Base-by-base conservation (phyloP, 2,329 filamentous ascomycete species). In the Parafenestella ontariensis region DNA sequence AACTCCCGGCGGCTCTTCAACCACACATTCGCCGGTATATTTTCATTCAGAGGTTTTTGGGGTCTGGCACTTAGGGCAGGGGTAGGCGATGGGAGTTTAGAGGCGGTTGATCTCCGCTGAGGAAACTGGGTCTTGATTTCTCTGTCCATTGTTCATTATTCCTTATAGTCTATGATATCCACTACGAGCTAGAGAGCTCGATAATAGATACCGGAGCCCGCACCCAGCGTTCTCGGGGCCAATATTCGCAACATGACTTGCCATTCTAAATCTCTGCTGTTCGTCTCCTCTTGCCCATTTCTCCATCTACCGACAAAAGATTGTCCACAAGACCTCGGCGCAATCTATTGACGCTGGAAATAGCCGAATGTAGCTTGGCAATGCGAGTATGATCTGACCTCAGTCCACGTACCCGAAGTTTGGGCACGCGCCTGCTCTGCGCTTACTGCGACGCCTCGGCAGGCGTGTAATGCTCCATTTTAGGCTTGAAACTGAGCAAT, bases 131-230 rank as follows among this genome's bases (percentile, higher is more conserved):
- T 31, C 50, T 58, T 40, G 49, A 50, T 45, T 23, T 20, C 42
- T 54, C 33, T 58, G 5, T 26, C 24, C 9, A n/a, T 9, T 26
- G 52, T 58, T 26, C 23, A 43, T 43, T 43, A 43, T 43, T 49
- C 15, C 44, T 46, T 56, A 53, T 39, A 50, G 23, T 39, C 17
- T 47, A 64, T 56, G 59, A 62, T 64, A 64, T 61, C 61, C 60
- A 54, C 55, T 34, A 49, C 36, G 42, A 42, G 47, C 40, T n/a
- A 21, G 34, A 28, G 17, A 29, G 18, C 11, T 46, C 23, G 49
- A 46, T 41, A 52, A 46, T 52, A 31, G 33, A 50, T 11, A 21
- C 36, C 4, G 5, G 15, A 34, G 31, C 15, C 13, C 13, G 4
- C 31, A 34, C 31, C 31, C 8, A 34, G 15, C 15, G 13, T 17